Conservation (phyloP, 768 basidiomycete genomes). For the Boletus rubescentipes region DNA sequence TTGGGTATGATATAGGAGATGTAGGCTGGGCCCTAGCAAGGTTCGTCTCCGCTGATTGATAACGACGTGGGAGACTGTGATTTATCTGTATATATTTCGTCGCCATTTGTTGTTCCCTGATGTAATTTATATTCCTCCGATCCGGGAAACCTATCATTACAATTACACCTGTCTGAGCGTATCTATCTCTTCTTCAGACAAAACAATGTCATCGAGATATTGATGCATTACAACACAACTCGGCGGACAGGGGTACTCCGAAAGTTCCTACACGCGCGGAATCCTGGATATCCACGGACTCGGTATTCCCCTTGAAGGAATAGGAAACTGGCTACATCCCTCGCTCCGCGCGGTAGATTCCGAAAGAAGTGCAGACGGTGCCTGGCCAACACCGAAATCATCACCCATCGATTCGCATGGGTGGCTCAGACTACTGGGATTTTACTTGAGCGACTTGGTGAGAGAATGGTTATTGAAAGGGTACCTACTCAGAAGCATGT, state of each 20-base stretch:
- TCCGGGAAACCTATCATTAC: no score
- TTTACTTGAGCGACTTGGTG: background rate
- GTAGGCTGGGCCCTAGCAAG: background rate
- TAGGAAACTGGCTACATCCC: background rate
- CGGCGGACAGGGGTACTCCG: no score
- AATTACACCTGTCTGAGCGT: no score
- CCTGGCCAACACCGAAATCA: background rate
- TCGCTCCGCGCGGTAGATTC: background rate
- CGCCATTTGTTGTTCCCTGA: no score
- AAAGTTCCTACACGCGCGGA: background rate
- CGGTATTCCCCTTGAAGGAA: background rate
- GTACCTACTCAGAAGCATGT: background rate
- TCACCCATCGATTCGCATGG: no score
- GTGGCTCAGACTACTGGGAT: background rate
- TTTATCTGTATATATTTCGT: background rate
- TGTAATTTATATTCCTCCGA: no score
- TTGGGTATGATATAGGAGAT: background rate
- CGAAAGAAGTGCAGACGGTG: background rate
- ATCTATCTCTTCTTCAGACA: no score
- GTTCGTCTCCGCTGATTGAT: background rate
- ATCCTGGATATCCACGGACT: background rate
- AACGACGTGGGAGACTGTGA: background rate
- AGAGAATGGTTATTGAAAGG: no score
- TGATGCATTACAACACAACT: no score
- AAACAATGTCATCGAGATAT: no score